Percentiles rank a stretch among this genome's conserved stretches.
These are phyloP conservation scores for Podospora bellae-mahoneyi DNA, from an alignment of 495 filamentous ascomycete species.

Conservation along the genomic window DNA sequence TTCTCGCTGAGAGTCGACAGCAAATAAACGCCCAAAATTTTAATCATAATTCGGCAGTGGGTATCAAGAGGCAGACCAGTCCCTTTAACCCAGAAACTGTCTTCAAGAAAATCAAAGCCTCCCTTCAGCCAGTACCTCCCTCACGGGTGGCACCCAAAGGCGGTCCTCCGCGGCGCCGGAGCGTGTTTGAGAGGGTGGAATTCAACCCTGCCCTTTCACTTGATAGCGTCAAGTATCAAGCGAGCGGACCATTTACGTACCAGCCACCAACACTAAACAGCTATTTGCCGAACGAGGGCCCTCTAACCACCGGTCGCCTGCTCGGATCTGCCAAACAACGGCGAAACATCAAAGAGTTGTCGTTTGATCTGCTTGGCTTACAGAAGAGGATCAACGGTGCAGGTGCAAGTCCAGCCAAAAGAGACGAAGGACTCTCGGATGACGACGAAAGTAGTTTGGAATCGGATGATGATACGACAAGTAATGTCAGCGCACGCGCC, in stretches of 20 bases:
- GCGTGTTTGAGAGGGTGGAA: conserved; percentile 49
- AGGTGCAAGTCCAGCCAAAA: conserved; percentile 28
- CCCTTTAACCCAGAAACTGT: conserved; percentile 53
- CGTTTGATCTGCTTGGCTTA: conserved; percentile 29
- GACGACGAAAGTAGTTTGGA: conserved; percentile 44
- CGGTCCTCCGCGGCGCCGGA: conserved; percentile 25
- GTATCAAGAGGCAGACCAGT: conserved; percentile 42
- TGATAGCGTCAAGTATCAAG: conserved; percentile 51
- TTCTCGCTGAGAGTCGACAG: conserved; percentile 34
- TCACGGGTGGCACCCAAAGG: conserved; percentile 13
- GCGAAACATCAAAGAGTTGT: conserved; percentile 38
- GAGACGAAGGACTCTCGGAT: conserved; percentile 42
- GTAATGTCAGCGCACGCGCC: conserved; percentile 42
- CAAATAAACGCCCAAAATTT: conserved; percentile 29
- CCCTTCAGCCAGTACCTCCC: conserved; percentile 28
- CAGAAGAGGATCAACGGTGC: conserved; percentile 30
- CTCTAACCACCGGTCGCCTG: conserved; percentile 43
- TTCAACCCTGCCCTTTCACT: conserved; percentile 48
- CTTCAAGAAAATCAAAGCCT: conserved; percentile 48
- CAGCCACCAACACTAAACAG: conserved; percentile 24
- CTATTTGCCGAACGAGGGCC: conserved; percentile 19
- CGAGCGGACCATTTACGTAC: conserved; percentile 47
- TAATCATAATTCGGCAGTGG: conserved; percentile 29
- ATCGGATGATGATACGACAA: conserved; percentile 51
- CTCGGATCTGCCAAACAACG: conserved; percentile 35